These are phyloP conservation scores for Penicillium ochrochloron DNA, from an alignment of 495 filamentous ascomycete genomes.

Conservation along the genomic window DNA sequence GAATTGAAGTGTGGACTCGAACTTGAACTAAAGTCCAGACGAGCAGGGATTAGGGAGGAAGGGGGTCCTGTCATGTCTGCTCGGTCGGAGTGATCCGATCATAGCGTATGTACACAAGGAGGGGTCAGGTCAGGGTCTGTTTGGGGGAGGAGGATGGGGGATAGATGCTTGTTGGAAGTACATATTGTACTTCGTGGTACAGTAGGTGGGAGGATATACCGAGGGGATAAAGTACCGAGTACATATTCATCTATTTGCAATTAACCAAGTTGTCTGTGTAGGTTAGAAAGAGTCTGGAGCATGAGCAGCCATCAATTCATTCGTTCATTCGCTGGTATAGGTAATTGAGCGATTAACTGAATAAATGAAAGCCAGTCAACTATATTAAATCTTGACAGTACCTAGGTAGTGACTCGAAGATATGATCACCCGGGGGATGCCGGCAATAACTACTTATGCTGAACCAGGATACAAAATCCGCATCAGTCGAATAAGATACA, in stretches of 20 bases:
- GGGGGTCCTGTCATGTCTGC: background rate
- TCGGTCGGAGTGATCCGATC: conserved; percentile 6
- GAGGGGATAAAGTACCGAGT: background rate
- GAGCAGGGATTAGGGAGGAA: background rate
- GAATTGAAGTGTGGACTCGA: background rate
- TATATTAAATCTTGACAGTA: background rate
- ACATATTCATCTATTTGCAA: background rate
- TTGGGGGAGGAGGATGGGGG: background rate
- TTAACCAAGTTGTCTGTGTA: background rate
- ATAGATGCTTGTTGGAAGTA: background rate
- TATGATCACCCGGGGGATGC: background rate
- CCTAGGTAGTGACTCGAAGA: background rate
- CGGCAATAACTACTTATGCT: background rate
- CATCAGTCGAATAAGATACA: background rate
- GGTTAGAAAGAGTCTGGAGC: background rate
- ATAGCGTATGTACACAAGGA: background rate
- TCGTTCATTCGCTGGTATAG: background rate
- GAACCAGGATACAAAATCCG: background rate
- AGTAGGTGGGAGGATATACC: background rate
- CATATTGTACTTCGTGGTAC: background rate
- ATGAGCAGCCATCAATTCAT: background rate
- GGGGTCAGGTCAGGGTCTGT: background rate
- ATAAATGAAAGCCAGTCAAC: background rate
- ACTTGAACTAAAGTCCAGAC: background rate
- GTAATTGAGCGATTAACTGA: background rate